A percentile compares a stretch with the other conserved stretches of the same genome.
These are phyloP conservation scores for Yarrowia sp. DNA, from an alignment of 805 yeast species.

Conservation along the genomic window DNA sequence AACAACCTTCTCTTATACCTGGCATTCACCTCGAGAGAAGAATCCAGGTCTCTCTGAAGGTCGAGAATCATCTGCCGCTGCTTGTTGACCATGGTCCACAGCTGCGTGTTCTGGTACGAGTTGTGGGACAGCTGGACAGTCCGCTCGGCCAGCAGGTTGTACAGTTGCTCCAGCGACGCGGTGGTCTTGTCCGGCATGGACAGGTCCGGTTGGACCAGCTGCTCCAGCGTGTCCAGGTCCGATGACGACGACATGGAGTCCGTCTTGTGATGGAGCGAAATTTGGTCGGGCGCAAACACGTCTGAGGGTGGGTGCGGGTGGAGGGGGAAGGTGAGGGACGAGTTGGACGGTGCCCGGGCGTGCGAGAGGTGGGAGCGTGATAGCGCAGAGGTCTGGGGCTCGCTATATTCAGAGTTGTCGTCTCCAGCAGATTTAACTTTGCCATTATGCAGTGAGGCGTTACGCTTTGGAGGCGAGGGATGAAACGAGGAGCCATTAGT, in stretches of 20 bases:
- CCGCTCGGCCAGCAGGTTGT: conserved; percentile 28
- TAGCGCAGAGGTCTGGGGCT: too few species aligned
- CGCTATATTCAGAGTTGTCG: neutral
- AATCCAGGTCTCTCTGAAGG: conserved; percentile 30
- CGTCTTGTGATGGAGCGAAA: conserved; percentile 3
- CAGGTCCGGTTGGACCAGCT: conserved; percentile 18
- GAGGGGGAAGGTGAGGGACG: neutral
- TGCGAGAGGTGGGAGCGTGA: neutral
- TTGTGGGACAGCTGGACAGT: conserved; percentile 29
- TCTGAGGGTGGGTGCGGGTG: conserved; percentile 1
- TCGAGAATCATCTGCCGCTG: conserved; percentile 32
- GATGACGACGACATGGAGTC: neutral
- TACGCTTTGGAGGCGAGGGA: conserved; percentile 14
- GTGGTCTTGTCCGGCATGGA: conserved; percentile 19
- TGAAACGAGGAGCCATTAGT: neutral
- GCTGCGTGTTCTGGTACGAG: conserved; percentile 31
- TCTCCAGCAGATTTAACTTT: neutral
- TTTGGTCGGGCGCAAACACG: conserved; percentile 14
- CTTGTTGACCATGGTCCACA: conserved; percentile 31
- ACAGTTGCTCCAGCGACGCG: conserved; percentile 24
- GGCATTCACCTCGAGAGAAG: conserved; percentile 28
- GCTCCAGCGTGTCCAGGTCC: conserved; percentile 11
- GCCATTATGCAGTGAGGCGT: neutral
- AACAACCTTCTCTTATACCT: neutral
- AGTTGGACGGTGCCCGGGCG: conserved; percentile 3